Base-by-base conservation (phyloP, 495 filamentous ascomycete species). In the Penicillium bialowiezense region DNA sequence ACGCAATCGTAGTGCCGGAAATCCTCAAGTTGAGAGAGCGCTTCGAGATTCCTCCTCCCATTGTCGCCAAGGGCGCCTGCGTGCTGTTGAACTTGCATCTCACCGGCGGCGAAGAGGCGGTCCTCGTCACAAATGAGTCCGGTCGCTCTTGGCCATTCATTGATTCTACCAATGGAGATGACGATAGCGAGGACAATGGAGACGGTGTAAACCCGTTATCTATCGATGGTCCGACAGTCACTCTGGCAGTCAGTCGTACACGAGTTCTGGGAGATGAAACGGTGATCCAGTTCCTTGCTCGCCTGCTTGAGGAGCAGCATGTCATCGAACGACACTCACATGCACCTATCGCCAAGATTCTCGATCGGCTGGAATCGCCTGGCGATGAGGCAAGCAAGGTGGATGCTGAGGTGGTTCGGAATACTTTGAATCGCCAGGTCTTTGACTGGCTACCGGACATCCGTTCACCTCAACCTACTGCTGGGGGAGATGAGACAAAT, bases 181-280 rank as follows among this genome's bases (percentile, higher is more conserved):
- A 32, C n/a, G 23, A 41, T 2, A 33, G 29, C 26, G 21, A 31
- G 21, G 23, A 26, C 23, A 26, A 26, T 26, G 23, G 23, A 26
- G 24, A 41, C 7, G 26, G 15, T 29, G 23, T 37, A 26, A 47
- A 41, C 26, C 50, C 50, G 9, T 28, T 52, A 15, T 18, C 35
- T 1, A 47, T 52, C 36, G 50, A 52, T 18, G 50, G 50, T 3
- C 42, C 42, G 9, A 52, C 43, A 6, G 40, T 52, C 21, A 33
- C 32, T 2, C 19, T 39, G 12, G 23, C 14, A 14, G 24, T 47
- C 5, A 41, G 34, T 24, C 50, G 50, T 24, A 38, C 35, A 26
- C 24, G 23, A 13, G n/a, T 47, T 19, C 2, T 14, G 7, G 21
- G 21, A 9, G 33, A 23, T 2, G 50, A 52, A 14, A 47, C 50